phyloP scores from a whole-genome alignment of 371 early-diverging fungal genomes.

The Mortierella sp. region DNA sequence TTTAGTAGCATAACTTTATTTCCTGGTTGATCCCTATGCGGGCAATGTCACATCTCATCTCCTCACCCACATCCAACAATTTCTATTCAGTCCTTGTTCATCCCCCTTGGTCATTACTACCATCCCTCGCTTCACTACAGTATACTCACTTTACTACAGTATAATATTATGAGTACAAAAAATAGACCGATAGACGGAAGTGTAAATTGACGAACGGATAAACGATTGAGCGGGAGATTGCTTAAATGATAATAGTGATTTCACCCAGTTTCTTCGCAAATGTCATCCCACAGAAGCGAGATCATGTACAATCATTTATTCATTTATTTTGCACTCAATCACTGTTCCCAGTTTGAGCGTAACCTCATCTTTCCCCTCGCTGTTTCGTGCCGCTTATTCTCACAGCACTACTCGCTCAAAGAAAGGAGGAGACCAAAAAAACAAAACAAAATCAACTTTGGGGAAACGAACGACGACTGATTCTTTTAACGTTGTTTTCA shows the following conservation, averaged over 20 bases:
- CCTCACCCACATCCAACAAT: not conserved
- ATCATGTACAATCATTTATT: too few relatives aligned
- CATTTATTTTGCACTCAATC: not conserved
- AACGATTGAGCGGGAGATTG: too few relatives aligned
- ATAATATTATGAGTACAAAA: not conserved
- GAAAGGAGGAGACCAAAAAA: not conserved
- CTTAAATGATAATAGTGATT: too few relatives aligned
- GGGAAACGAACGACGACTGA: not conserved
- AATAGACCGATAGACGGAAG: not conserved
- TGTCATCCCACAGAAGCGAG: too few relatives aligned
- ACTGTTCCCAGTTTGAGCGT: too few relatives aligned
- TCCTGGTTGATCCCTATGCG: not conserved
- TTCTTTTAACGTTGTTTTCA: not conserved
- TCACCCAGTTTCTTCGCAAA: too few relatives aligned
- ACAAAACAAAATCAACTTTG: not conserved
- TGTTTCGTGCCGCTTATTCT: not conserved
- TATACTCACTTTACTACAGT: too few relatives aligned
- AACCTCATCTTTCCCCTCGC: not conserved
- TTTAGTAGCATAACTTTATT: too few relatives aligned
- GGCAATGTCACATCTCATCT: not conserved
- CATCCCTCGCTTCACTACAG: not conserved
- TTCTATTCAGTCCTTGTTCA: not conserved
- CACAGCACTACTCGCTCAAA: not conserved
- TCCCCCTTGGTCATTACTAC: slow-evolving; percentile 23
- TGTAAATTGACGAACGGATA: too few relatives aligned